These are phyloP conservation scores for Mycotypha africana DNA, from an alignment of 371 early-diverging fungal species.

Conservation along the genomic window DNA sequence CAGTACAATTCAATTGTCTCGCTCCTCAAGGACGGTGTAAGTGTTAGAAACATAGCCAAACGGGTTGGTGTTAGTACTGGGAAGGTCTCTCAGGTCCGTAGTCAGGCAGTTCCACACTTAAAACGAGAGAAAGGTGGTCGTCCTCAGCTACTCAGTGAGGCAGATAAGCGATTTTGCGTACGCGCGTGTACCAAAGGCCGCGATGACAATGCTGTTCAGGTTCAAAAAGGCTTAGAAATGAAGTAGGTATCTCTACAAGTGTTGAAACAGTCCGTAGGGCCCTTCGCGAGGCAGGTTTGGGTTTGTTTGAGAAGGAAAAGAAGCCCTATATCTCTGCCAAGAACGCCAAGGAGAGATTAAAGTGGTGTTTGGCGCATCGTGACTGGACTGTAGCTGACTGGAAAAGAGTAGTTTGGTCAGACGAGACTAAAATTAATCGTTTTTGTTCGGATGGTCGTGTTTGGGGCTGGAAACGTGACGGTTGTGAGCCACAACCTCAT, in stretches of 20 bases:
- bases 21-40: too few species aligned
- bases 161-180: too few species aligned
- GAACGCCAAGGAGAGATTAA: constrained; percentile 6
- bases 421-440: constrained; percentile 23
- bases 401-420: constrained; percentile 15
- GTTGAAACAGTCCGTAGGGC: not conserved
- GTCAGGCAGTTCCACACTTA: too few species aligned
- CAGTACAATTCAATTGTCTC: too few species aligned
- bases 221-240: not conserved
- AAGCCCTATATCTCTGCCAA: constrained; percentile 4
- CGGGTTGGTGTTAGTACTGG: too few species aligned
- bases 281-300: not conserved
- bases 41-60: too few species aligned
- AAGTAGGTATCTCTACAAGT: not conserved
- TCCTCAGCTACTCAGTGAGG: too few species aligned
- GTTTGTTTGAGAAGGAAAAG: constrained; percentile 4
- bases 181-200: not conserved
- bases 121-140: too few species aligned
- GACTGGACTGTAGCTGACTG: constrained; percentile 24
- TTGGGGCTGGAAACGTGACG: constrained; percentile 2
- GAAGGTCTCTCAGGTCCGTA: too few species aligned
- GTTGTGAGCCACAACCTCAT: not conserved
- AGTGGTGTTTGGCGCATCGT: constrained; percentile 9
- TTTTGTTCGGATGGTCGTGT: constrained; percentile 6
- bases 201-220: not conserved